Conservation (phyloP, 2,329 filamentous ascomycete species). For the Ascochyta viciae-villosae region DNA sequence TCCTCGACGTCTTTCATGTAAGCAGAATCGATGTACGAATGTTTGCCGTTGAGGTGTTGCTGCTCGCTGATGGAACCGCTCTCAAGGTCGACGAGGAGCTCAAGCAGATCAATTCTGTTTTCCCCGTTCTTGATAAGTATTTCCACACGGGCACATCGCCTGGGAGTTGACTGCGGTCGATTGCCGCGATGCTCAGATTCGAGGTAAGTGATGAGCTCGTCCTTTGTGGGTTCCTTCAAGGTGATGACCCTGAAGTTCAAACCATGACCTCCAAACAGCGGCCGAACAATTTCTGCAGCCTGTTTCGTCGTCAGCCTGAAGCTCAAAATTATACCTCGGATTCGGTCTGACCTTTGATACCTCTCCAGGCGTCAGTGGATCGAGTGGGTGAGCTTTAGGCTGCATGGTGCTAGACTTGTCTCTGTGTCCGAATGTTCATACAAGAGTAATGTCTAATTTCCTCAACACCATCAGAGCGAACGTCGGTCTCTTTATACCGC, state of each 20-base stretch:
- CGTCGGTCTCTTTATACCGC: too few relatives aligned
- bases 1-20: constrained; percentile 59
- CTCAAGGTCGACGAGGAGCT: constrained; percentile 40
- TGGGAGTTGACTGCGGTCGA: constrained; percentile 36
- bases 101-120: constrained; percentile 48
- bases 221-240: constrained; percentile 59
- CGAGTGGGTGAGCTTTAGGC: constrained; percentile 9
- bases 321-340: too few relatives aligned
- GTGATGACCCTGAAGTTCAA: constrained; percentile 60
- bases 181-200: constrained; percentile 48
- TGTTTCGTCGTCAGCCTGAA: not conserved
- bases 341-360: constrained; percentile 2
- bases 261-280: constrained; percentile 41
- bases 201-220: constrained; percentile 56
- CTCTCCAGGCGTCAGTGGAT: constrained; percentile 14
- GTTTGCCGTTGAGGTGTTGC: constrained; percentile 50
- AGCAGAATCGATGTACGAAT: constrained; percentile 57
- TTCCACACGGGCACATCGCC: constrained; percentile 53
- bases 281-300: constrained; percentile 45
- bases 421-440: too few relatives aligned
- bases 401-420: not conserved
- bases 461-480: too few relatives aligned
- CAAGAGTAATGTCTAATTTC: too few relatives aligned
- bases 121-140: constrained; percentile 37
- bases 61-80: constrained; percentile 29